phyloP scores from a whole-genome alignment of 2,329 filamentous ascomycete species.

The Trichoderma sp. region DNA sequence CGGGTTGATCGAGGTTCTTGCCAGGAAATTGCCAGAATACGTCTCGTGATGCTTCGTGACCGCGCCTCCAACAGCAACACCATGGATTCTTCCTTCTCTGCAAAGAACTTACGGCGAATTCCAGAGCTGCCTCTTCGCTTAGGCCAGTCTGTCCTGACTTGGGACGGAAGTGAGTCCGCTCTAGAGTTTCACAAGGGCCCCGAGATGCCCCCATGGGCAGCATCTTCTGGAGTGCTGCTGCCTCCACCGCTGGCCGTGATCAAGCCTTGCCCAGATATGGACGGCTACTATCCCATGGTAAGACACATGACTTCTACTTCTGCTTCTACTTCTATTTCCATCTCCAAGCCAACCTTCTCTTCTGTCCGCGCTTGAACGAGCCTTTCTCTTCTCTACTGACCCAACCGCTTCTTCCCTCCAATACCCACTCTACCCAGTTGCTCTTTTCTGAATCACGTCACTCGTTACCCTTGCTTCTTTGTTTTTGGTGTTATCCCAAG shows the following conservation, averaged over 20 bases:
- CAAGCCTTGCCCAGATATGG: background rate
- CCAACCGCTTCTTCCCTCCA: constrained; percentile 19
- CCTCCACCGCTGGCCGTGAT: background rate
- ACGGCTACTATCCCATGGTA: constrained; percentile 8
- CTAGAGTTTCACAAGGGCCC: background rate
- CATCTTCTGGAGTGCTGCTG: background rate
- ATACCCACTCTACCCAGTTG: constrained; percentile 27
- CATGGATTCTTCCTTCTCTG: constrained; percentile 18
- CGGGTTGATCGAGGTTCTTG: background rate
- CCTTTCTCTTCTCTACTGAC: constrained; percentile 3
- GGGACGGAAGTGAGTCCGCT: constrained; percentile 3
- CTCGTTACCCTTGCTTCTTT: constrained; percentile 29
- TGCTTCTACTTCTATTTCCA: background rate
- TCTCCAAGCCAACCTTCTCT: background rate
- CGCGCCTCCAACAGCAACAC: background rate
- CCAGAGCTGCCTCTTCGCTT: background rate
- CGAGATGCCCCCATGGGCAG: background rate
- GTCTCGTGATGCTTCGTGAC: background rate
- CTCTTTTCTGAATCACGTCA: constrained; percentile 28
- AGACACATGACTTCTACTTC: background rate
- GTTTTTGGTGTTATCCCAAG: constrained; percentile 24
- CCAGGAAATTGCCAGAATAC: background rate
- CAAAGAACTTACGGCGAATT: background rate
- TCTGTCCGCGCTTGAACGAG: background rate
- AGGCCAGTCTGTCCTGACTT: background rate